phyloP scores from a whole-genome alignment of 2,329 filamentous ascomycete genomes.

The Aspergillus quadrilineatus region DNA sequence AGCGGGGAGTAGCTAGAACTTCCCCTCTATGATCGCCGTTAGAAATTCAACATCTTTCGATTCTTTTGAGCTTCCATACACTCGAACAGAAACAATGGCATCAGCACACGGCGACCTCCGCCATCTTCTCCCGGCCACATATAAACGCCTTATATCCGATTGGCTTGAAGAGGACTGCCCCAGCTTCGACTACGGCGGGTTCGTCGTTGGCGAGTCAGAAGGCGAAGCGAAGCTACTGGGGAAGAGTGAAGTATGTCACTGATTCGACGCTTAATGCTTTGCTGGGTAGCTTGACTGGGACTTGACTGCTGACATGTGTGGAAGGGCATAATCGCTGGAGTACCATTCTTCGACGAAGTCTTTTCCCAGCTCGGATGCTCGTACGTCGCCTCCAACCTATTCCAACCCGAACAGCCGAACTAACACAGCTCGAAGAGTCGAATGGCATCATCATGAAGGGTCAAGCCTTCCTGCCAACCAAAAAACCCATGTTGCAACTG shows the following conservation, averaged over 20 bases:
- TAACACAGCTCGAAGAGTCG: conserved; percentile 53
- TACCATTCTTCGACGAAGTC: conserved; percentile 94
- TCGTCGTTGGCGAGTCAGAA: conserved; percentile 72
- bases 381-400: conserved; percentile 40
- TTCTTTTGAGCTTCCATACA: background rate
- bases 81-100: conserved; percentile 44
- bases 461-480: conserved; percentile 62
- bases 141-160: conserved; percentile 73
- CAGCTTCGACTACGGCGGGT: conserved; percentile 94
- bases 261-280: background rate
- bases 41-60: background rate
- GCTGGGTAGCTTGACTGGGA: background rate
- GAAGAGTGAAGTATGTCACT: conserved; percentile 50
- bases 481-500: conserved; percentile 66
- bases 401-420: background rate
- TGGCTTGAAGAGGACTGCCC: conserved; percentile 98
- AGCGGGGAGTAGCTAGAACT: conserved; percentile 8
- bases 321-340: conserved; percentile 78
- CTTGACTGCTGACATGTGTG: background rate
- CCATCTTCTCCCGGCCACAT: conserved; percentile 79
- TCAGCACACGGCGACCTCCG: conserved; percentile 59
- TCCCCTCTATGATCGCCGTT: conserved; percentile 1
- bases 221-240: conserved; percentile 53
- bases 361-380: conserved; percentile 85
- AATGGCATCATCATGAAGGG: conserved; percentile 84